Percentiles rank a stretch among this genome's conserved stretches.
Conservation (phyloP, 306 rosid species). For the Cicer yamashitae region DNA sequence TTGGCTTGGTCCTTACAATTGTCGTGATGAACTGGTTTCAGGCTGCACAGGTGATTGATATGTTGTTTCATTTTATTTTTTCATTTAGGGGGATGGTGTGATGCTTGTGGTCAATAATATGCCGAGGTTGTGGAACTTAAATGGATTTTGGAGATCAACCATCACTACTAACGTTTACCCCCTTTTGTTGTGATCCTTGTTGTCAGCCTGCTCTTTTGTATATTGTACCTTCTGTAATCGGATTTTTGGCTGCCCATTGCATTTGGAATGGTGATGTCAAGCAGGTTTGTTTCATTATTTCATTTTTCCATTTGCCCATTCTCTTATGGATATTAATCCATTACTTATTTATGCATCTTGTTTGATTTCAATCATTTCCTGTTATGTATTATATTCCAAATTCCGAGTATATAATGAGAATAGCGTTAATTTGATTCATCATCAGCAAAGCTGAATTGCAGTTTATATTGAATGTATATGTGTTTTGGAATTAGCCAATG, state of each 20-base stretch:
- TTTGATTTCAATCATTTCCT: slow-evolving; percentile 29
- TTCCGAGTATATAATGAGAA: not conserved
- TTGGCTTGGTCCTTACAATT: slow-evolving; percentile 88
- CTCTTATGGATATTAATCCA: not conserved
- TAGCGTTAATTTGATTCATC: slow-evolving; percentile 19
- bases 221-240: slow-evolving; percentile 90
- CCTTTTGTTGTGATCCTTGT: slow-evolving; percentile 34
- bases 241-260: slow-evolving; percentile 94
- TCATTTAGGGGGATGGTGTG: not conserved
- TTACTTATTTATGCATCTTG: slow-evolving; percentile 9
- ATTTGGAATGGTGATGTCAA: slow-evolving; percentile 93
- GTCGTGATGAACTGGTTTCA: slow-evolving; percentile 99
- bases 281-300: slow-evolving; percentile 66
- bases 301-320: slow-evolving; percentile 14
- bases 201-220: slow-evolving; percentile 95
- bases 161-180: slow-evolving; percentile 29
- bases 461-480: not conserved
- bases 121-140: slow-evolving; percentile 14
- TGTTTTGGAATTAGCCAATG: slow-evolving; percentile 17
- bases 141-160: not conserved
- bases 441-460: slow-evolving; percentile 4
- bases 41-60: slow-evolving; percentile 91
- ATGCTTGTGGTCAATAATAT: not conserved
- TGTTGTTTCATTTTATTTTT: slow-evolving; percentile 36
- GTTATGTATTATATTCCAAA: slow-evolving; percentile 3